A percentile compares a stretch with the other conserved stretches of the same genome.
phyloP scores from a whole-genome alignment of 106 monocot genomes.

The Acorus gramineus region DNA sequence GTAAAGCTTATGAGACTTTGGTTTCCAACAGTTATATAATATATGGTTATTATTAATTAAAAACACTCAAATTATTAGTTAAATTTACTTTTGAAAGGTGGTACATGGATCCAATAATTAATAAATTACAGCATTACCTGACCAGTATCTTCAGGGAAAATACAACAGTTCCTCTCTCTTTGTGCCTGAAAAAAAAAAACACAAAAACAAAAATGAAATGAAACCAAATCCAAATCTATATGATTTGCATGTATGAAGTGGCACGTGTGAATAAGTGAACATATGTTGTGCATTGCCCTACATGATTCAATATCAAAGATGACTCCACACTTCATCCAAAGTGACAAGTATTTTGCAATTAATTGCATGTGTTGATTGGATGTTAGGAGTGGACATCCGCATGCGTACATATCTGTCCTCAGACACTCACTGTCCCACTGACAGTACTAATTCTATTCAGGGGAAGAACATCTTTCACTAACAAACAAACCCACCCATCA shows the following conservation, averaged over 20 bases:
- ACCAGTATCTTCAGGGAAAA: constrained; percentile 69
- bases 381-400: too few species aligned
- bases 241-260: neutral
- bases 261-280: neutral
- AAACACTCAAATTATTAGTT: constrained; percentile 5
- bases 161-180: constrained; percentile 36
- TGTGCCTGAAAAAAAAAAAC: constrained; percentile 28
- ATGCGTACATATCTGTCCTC: too few species aligned
- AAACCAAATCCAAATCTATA: too few species aligned
- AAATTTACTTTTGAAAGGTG: neutral
- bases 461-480: too few species aligned
- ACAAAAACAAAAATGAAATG: neutral
- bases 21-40: constrained; percentile 5
- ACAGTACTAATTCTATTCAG: too few species aligned
- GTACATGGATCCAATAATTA: constrained; percentile 7
- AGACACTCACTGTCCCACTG: too few species aligned
- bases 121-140: constrained; percentile 21
- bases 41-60: neutral
- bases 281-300: too few species aligned
- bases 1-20: constrained; percentile 3
- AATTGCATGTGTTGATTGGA: too few species aligned
- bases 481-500: too few species aligned
- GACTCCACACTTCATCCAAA: too few species aligned
- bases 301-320: too few species aligned
- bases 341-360: too few species aligned